Evolutionary conservation across 1,284 basidiomycete genomes (phyloP).

Genomic region (Agroathelia rolfsii): DNA sequence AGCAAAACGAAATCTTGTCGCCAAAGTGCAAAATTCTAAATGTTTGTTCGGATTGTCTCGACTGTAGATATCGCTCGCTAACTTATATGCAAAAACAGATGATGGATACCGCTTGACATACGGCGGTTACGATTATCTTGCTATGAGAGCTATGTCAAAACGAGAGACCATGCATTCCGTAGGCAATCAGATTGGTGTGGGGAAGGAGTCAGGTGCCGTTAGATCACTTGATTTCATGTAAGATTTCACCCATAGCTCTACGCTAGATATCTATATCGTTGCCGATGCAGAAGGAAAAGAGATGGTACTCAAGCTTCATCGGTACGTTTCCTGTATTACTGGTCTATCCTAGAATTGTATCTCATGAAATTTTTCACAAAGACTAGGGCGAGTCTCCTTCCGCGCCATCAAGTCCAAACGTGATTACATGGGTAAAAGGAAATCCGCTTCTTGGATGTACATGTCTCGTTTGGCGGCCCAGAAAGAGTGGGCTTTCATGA

Average conservation of each 20-base stretch:
- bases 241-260: conserved; percentile 1
- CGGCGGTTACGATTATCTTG: conserved; percentile 94
- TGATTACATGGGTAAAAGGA: conserved; percentile 93
- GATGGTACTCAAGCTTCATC: conserved; percentile 87
- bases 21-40: conserved; percentile 84
- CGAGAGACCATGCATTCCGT: conserved; percentile 81
- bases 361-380: conserved; percentile 21
- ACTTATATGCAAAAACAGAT: conserved; percentile 40
- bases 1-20: conserved; percentile 86
- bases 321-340: conserved; percentile 36
- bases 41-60: conserved; percentile 41
- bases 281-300: conserved; percentile 76
- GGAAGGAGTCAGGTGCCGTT: conserved; percentile 81
- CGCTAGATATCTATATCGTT: conserved; percentile 85
- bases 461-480: conserved; percentile 94
- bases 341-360: conserved; percentile 1
- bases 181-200: conserved; percentile 96
- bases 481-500: conserved; percentile 99
- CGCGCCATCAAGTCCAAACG: conserved; percentile 94
- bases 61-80: conserved; percentile 4
- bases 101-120: conserved; percentile 97
- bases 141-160: conserved; percentile 88
- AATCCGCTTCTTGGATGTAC: conserved; percentile 99
- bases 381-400: conserved; percentile 93
- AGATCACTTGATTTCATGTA: conserved; percentile 2